A percentile compares a stretch with the other conserved stretches of the same genome.
Evolutionary conservation across 495 filamentous ascomycete species (phyloP).

Genomic region (Poronia punctata): DNA sequence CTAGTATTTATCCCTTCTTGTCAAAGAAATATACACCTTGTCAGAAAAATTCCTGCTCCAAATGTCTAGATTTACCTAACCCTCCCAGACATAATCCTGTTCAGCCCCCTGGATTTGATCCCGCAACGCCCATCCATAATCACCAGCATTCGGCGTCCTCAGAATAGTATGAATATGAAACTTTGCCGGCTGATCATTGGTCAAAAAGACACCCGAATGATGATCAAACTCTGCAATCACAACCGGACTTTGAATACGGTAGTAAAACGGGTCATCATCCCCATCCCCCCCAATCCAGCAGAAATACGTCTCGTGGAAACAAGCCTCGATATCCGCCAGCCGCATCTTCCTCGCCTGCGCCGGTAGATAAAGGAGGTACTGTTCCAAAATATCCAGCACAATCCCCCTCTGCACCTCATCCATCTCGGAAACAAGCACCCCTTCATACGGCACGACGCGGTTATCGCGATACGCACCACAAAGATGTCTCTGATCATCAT

Average conservation of each 20-base stretch:
- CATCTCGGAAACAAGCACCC: slow-evolving; percentile 45
- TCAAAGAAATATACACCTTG: no score
- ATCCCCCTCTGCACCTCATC: slow-evolving; percentile 39
- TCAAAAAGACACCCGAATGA: slow-evolving; percentile 71
- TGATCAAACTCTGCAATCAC: slow-evolving; percentile 71
- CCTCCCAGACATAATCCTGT: slow-evolving; percentile 40
- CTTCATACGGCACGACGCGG: slow-evolving; percentile 67
- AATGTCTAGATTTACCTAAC: not conserved
- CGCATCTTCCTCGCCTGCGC: slow-evolving; percentile 40
- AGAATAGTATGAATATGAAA: slow-evolving; percentile 71
- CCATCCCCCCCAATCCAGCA: slow-evolving; percentile 65
- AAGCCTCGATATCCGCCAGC: slow-evolving; percentile 42
- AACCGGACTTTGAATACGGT: slow-evolving; percentile 66
- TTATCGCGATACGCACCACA: slow-evolving; percentile 74
- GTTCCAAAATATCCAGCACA: slow-evolving; percentile 48
- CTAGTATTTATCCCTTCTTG: no score
- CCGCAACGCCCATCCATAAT: slow-evolving; percentile 55
- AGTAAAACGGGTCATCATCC: slow-evolving; percentile 67
- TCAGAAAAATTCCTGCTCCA: no score
- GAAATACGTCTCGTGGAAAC: slow-evolving; percentile 64
- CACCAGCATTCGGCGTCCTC: slow-evolving; percentile 64
- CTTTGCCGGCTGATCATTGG: slow-evolving; percentile 63
- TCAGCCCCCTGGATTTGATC: slow-evolving; percentile 18
- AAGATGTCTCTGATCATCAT: slow-evolving; percentile 64
- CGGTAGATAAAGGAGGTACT: slow-evolving; percentile 61